Base-by-base conservation (phyloP, 257 asterid genomes). In the Nicotiana knightiana region DNA sequence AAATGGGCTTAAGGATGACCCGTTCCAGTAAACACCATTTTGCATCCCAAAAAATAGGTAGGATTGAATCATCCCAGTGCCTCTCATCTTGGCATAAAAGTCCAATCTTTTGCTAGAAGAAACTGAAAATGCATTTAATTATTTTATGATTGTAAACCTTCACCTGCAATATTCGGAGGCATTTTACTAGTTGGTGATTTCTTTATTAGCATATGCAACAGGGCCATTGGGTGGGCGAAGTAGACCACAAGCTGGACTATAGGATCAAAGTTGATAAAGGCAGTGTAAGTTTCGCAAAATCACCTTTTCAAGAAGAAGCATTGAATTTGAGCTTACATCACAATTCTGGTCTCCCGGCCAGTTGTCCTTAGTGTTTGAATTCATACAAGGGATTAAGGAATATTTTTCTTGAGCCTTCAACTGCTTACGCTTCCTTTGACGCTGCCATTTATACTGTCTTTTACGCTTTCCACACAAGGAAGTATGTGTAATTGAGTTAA, bases 391-490 rank as follows among this genome's bases (percentile, higher is more conserved):
- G 83, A 77, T 73, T 85, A 83, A 83, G 80, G 89, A 82, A 79
- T 77, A 77, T 37, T 73, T 75, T 83, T 73, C 90, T 75, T 79
- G 85, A 84, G 55, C 81, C 67, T 83, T 70, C 85, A 88, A 88
- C 86, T 82, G 90, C 82, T 84, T 80, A 58, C 67, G 87, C 80
- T 91, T 91, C 87, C 92, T 90, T 35, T 76, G 88, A 17, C 97
- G 94, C 85, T 87, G 93, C 97, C 96, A 90, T 66, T 90, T 82
- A 83, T 58, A 85, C 86, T 73, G 85, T 77, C 98, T 87, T 70
- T 9, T 81, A 84, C 88, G 90, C 90, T 95, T 93, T 82, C 77
- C 85, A n/a, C 86, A 64, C 73, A 58, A 76, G 65, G 30, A 76
- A 77, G 48, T 67, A 68, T 75, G 80, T 62, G 59, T 84, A 77